Conservation (phyloP, 306 rosid species). For the Prunus campanulata region DNA sequence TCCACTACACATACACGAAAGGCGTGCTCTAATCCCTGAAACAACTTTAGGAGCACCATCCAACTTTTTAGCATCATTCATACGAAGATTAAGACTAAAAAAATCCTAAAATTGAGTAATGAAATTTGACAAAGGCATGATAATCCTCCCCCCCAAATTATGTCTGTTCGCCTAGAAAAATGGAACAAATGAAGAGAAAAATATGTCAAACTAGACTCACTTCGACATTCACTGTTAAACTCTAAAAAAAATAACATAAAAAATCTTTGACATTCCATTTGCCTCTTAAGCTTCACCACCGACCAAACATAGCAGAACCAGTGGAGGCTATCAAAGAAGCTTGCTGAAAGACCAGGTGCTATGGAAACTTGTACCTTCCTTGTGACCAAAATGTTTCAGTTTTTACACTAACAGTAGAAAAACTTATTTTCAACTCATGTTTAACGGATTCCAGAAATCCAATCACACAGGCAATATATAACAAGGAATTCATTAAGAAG, state of each 20-base stretch:
- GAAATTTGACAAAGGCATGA: constrained; percentile 18
- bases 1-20: constrained; percentile 38
- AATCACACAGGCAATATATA: neutral
- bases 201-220: neutral
- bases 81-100: constrained; percentile 5
- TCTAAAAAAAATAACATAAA: neutral
- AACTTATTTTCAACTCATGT: neutral
- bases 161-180: constrained; percentile 13
- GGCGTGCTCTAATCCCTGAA: constrained; percentile 18
- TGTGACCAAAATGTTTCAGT: neutral
- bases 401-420: neutral
- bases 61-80: constrained; percentile 13
- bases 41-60: constrained; percentile 1
- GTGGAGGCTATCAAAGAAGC: neutral
- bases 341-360: neutral
- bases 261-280: constrained; percentile 5
- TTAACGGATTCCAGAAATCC: neutral
- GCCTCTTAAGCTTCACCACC: constrained; percentile 15
- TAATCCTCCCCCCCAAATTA: constrained; percentile 3
- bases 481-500: neutral
- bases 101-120: neutral
- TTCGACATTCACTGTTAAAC: neutral
- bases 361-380: neutral
- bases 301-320: constrained; percentile 13
- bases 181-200: constrained; percentile 4